phyloP scores from a whole-genome alignment of 192 early-diverging fungal species.

The Dissophora ornata region DNA sequence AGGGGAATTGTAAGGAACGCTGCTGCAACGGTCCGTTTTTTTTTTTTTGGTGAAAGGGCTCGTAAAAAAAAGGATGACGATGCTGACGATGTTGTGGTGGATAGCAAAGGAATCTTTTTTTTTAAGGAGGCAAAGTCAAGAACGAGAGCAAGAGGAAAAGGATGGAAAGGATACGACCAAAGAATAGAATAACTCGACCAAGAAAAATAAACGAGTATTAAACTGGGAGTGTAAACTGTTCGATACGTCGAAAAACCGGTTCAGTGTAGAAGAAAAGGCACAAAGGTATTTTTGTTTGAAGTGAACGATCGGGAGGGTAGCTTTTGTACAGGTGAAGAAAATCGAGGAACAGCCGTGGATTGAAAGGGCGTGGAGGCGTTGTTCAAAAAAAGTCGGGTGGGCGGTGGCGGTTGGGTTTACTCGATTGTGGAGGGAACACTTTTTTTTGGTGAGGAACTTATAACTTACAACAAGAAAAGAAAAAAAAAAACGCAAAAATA shows the following conservation, averaged over 20 bases:
- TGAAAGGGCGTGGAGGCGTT: too few species aligned
- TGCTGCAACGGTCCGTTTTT: constrained; percentile 10
- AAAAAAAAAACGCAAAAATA: constrained; percentile 1
- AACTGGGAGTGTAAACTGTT: constrained; percentile 28
- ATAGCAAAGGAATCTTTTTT: constrained; percentile 10
- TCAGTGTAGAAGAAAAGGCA: too few species aligned
- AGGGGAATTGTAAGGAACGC: neutral
- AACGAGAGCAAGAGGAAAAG: constrained; percentile 4
- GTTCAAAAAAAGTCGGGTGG: too few species aligned
- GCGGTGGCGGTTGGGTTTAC: too few species aligned
- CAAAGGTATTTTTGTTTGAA: too few species aligned
- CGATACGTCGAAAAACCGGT: neutral
- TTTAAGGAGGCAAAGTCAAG: constrained; percentile 21
- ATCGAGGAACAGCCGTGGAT: neutral
- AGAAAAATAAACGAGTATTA: constrained; percentile 20
- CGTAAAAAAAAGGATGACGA: constrained; percentile 4
- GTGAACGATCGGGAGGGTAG: neutral
- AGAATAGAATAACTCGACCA: constrained; percentile 29
- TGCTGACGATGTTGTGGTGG: neutral
- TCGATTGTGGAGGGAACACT: neutral
- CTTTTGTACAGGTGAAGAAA: constrained; percentile 22
- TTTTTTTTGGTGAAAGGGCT: too few species aligned
- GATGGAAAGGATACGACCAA: constrained; percentile 1
- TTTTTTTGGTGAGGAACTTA: constrained; percentile 9
- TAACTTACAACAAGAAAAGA: constrained; percentile 1